phyloP scores from a whole-genome alignment of 768 basidiomycete genomes.

The Calocera cornea region DNA sequence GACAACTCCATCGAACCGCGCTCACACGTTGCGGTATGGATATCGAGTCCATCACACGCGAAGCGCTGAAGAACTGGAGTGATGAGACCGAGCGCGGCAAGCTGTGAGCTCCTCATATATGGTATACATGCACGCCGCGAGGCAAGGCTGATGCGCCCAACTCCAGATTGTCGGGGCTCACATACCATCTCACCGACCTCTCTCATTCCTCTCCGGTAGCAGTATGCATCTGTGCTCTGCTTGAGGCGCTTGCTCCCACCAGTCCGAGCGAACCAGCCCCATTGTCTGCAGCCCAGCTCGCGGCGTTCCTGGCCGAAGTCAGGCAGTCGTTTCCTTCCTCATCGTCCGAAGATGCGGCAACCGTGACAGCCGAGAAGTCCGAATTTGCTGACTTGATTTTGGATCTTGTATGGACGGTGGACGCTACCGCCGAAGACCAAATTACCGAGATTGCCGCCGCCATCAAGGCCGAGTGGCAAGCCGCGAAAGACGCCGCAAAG shows the following conservation, averaged over 20 bases:
- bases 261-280: neutral
- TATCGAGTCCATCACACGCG: neutral
- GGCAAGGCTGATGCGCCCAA: neutral
- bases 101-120: neutral
- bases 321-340: slow-evolving; percentile 1
- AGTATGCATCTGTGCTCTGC: neutral
- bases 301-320: neutral
- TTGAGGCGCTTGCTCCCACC: neutral
- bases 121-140: neutral
- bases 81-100: neutral
- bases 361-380: neutral
- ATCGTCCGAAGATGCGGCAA: neutral
- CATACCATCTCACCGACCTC: neutral
- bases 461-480: slow-evolving; percentile 15
- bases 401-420: slow-evolving; percentile 71
- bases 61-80: neutral
- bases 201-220: neutral
- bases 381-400: slow-evolving; percentile 41
- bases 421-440: slow-evolving; percentile 61
- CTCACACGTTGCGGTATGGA: neutral
- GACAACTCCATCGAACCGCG: neutral
- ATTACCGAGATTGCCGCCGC: slow-evolving; percentile 41
- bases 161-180: neutral
- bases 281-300: neutral
- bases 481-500: neutral